phyloP scores from a whole-genome alignment of 495 filamentous ascomycete genomes.

The Penicillium bialowiezense region DNA sequence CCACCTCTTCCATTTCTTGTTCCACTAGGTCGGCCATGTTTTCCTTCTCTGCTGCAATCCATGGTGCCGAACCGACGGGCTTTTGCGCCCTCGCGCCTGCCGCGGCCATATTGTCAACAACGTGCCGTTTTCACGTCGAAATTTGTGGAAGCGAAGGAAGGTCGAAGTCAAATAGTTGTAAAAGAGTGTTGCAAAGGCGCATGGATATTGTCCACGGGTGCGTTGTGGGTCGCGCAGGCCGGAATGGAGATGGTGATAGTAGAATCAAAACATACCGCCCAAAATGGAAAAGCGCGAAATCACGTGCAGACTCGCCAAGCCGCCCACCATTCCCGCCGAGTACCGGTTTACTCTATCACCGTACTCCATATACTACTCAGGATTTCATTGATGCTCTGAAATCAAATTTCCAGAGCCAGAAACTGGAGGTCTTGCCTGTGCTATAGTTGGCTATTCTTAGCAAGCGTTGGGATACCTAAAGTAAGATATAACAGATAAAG shows the following conservation, averaged over 20 bases:
- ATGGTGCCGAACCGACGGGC: conserved; percentile 63
- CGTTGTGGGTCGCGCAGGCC: conserved; percentile 8
- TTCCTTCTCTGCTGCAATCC: conserved; percentile 66
- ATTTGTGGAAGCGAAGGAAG: background rate
- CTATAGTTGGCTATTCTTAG: too few species aligned
- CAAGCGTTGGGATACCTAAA: too few species aligned
- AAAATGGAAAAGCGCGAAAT: conserved; percentile 20
- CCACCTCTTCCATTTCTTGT: conserved; percentile 83
- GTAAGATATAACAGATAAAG: too few species aligned
- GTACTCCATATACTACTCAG: too few species aligned
- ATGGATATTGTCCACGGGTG: conserved; percentile 1
- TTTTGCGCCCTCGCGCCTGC: conserved; percentile 46
- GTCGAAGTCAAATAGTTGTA: background rate
- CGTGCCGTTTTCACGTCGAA: conserved; percentile 10
- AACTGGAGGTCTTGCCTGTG: too few species aligned
- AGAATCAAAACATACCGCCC: conserved; percentile 29
- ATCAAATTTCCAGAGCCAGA: too few species aligned
- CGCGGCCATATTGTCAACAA: conserved; percentile 52
- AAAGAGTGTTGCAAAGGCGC: background rate
- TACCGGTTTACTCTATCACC: too few species aligned
- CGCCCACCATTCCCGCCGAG: too few species aligned
- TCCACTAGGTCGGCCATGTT: conserved; percentile 59
- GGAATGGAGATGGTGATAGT: conserved; percentile 9
- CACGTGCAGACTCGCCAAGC: conserved; percentile 22
- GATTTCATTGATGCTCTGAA: too few species aligned